Conservation (phyloP, 106 monocot genomes). For the Acorus gramineus region DNA sequence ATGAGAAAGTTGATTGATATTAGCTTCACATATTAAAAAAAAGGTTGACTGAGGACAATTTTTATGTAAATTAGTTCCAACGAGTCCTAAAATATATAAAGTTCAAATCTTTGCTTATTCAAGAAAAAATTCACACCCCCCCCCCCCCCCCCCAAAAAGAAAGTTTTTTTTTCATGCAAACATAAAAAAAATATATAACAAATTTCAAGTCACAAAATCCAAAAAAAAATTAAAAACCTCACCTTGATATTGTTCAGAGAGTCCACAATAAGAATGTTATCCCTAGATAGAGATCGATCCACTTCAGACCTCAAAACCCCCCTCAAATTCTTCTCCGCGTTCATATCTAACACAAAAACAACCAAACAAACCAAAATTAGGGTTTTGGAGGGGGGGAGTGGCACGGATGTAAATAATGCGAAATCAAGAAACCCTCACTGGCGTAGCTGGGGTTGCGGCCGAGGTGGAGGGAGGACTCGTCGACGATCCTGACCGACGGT, state of each 20-base stretch:
- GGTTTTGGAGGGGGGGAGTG: not conserved
- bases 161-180: too few relatives aligned
- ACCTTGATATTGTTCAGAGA: constrained; percentile 99
- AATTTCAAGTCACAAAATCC: not conserved
- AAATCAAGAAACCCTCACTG: constrained; percentile 13
- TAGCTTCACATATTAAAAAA: too few relatives aligned
- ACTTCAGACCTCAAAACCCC: constrained; percentile 94
- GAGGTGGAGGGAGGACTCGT: constrained; percentile 91
- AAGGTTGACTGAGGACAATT: too few relatives aligned
- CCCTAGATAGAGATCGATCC: constrained; percentile 85
- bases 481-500: constrained; percentile 70
- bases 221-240: not conserved
- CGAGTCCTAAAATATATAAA: too few relatives aligned
- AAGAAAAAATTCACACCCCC: too few relatives aligned
- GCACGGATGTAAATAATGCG: not conserved
- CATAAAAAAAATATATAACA: not conserved
- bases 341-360: constrained; percentile 55
- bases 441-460: constrained; percentile 72
- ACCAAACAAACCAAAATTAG: not conserved
- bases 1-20: too few relatives aligned
- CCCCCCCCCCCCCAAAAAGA: too few relatives aligned
- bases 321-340: constrained; percentile 88
- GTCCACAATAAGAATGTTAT: constrained; percentile 74
- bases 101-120: too few relatives aligned
- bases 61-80: too few relatives aligned